Conservation (phyloP, 768 basidiomycete species). For the Clavulina sp. region DNA sequence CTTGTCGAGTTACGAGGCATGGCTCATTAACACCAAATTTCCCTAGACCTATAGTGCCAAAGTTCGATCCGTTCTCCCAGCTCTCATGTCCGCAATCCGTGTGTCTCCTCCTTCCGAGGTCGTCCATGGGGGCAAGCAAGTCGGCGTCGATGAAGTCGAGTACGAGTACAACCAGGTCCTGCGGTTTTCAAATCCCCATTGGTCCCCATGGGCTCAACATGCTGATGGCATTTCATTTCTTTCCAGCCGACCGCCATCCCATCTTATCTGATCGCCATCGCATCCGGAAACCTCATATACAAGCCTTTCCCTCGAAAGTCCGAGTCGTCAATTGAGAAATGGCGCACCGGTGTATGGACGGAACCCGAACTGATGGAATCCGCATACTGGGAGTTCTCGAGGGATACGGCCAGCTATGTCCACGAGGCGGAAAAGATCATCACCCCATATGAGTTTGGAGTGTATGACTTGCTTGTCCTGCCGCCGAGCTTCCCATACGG, state of each 20-base stretch:
- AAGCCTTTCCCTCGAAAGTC: constrained; percentile 31
- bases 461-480: constrained; percentile 77
- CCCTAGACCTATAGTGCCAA: constrained; percentile 64
- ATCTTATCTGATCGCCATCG: constrained; percentile 84
- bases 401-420: constrained; percentile 71
- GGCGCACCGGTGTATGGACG: constrained; percentile 80
- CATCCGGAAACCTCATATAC: constrained; percentile 67
- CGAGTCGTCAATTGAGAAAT: constrained; percentile 31
- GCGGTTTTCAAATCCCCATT: too few relatives aligned
- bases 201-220: constrained; percentile 10
- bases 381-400: constrained; percentile 74
- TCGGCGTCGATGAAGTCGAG: constrained; percentile 55
- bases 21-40: neutral
- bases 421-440: constrained; percentile 58
- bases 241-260: constrained; percentile 67
- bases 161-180: constrained; percentile 75
- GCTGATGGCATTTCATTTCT: constrained; percentile 4
- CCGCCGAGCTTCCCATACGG: constrained; percentile 90
- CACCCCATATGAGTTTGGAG: constrained; percentile 62
- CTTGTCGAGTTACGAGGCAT: neutral
- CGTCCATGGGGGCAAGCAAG: constrained; percentile 50
- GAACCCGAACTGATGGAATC: constrained; percentile 68
- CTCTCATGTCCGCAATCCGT: constrained; percentile 69
- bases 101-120: constrained; percentile 57
- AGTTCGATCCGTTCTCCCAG: constrained; percentile 65